These are phyloP conservation scores for Basidiobolus meristosporus DNA, from an alignment of 371 early-diverging fungal species.

Conservation along the genomic window DNA sequence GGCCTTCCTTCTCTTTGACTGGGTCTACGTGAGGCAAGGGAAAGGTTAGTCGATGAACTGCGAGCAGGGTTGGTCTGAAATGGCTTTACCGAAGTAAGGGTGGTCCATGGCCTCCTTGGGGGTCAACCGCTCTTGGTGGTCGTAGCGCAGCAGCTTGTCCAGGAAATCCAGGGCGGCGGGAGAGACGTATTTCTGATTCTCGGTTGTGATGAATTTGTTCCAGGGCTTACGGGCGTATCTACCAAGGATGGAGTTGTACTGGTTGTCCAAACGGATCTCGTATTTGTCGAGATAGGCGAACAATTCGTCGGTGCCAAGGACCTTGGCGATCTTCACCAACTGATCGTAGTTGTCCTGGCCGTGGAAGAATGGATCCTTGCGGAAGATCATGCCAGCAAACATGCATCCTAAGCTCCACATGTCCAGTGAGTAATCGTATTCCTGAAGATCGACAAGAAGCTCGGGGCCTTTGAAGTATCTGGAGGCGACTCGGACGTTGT, in stretches of 20 bases:
- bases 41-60: too few species aligned
- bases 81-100: conserved; percentile 74
- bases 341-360: conserved; percentile 97
- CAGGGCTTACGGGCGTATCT: conserved; percentile 90
- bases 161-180: conserved; percentile 88
- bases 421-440: conserved; percentile 98
- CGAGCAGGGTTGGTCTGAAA: too few species aligned
- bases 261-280: conserved; percentile 72
- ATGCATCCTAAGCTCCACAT: conserved; percentile 99
- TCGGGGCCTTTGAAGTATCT: conserved; percentile 99
- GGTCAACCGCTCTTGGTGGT: conserved; percentile 93
- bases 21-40: too few species aligned
- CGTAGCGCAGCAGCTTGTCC: conserved; percentile 86
- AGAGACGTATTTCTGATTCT: conserved; percentile 78
- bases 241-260: conserved; percentile 66
- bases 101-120: conserved; percentile 92
- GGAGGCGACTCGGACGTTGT: conserved; percentile 97
- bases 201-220: conserved; percentile 73
- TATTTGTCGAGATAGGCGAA: conserved; percentile 87
- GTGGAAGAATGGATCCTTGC: conserved; percentile 97
- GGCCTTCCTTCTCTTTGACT: too few species aligned
- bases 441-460: conserved; percentile 91
- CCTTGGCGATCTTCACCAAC: conserved; percentile 92
- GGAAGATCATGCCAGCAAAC: conserved; percentile 97
- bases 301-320: conserved; percentile 88